Base-by-base conservation (phyloP, 2,329 filamentous ascomycete genomes). In the Tolypocladium nubicola region DNA sequence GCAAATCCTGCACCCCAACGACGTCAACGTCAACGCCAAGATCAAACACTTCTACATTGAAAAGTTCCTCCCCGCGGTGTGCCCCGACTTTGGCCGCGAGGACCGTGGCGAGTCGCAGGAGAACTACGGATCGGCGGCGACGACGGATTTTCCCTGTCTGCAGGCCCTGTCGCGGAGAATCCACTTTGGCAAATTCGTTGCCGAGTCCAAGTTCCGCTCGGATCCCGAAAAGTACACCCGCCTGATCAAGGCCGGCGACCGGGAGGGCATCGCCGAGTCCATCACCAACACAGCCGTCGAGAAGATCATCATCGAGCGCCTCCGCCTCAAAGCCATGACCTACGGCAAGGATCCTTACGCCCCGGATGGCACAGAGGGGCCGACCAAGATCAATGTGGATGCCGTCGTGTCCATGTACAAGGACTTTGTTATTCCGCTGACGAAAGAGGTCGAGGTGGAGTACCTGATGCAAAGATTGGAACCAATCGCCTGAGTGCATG, bases 161-260 rank as follows among this genome's bases (percentile, higher is more conserved):
- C 94, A 99, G 76, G 89, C 94, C 4, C 76, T 99, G 52, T 95
- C 90, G 43, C 82, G 93, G 47, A 81, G 94, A 57, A 94, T 99
- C 64, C 94, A 99, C 74, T 99, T 96, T 75, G 94, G 94, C 64
- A 99, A 97, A 76, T 97, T 97, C 67, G 94, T 99, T 10, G 94
- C 94, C 49, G 94, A 99, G 79, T 86, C 87, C 59, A 99, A 99
- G 76, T 99, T 97, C 74, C 82, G 83, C 65, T 86, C 88, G 52
- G 89, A 97, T 64, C 81, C 85, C 37, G 89, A 92, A 65, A 82
- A 77, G 61, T 99, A 93, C 70, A 92, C 89, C 7, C 79, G 78
- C 61, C 73, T 97, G 73, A 97, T 99, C 75, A 85, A 86, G 71
- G 87, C 84, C 1, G 85, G 79, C 60, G 92, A 99, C 71, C 80